These are phyloP conservation scores for Actinomortierella ambigua DNA, from an alignment of 371 early-diverging fungal species.

Conservation along the genomic window DNA sequence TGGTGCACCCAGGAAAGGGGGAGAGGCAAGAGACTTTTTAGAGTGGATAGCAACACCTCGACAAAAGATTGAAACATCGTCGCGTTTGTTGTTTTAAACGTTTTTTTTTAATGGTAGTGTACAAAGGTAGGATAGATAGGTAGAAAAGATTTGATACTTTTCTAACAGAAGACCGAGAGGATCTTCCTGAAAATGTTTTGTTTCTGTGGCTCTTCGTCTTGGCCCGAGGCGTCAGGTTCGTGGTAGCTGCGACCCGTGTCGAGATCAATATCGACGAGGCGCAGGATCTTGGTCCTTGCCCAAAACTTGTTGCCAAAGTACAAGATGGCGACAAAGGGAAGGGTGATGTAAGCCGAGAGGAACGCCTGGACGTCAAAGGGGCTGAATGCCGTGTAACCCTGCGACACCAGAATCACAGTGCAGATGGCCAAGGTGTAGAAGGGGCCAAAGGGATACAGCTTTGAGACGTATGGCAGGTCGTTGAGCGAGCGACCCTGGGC, in stretches of 20 bases:
- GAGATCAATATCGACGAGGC: constrained; percentile 61
- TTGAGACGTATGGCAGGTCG: constrained; percentile 76
- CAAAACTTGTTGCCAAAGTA: constrained; percentile 63
- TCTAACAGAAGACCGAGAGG: no score
- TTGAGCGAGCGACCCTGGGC: constrained; percentile 69
- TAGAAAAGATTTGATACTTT: no score
- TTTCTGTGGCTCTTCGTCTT: no score
- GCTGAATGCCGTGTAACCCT: constrained; percentile 58
- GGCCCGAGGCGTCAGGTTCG: neutral
- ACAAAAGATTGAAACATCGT: no score
- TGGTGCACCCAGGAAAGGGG: no score
- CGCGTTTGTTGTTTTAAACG: no score
- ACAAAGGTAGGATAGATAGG: no score
- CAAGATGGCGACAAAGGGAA: constrained; percentile 42
- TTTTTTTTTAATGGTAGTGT: no score
- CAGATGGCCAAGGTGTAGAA: constrained; percentile 63
- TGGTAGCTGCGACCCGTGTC: constrained; percentile 55
- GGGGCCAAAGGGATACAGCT: constrained; percentile 73
- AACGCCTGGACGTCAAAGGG: constrained; percentile 34
- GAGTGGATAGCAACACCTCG: no score
- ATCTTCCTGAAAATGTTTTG: no score
- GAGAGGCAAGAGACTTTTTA: no score
- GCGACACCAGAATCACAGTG: constrained; percentile 64
- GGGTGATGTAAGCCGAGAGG: constrained; percentile 46
- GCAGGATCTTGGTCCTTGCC: constrained; percentile 54